A percentile compares a stretch with the other conserved stretches of the same genome.
These are phyloP conservation scores for Collybiopsis luxurians DNA, from an alignment of 768 basidiomycete species.

Conservation along the genomic window DNA sequence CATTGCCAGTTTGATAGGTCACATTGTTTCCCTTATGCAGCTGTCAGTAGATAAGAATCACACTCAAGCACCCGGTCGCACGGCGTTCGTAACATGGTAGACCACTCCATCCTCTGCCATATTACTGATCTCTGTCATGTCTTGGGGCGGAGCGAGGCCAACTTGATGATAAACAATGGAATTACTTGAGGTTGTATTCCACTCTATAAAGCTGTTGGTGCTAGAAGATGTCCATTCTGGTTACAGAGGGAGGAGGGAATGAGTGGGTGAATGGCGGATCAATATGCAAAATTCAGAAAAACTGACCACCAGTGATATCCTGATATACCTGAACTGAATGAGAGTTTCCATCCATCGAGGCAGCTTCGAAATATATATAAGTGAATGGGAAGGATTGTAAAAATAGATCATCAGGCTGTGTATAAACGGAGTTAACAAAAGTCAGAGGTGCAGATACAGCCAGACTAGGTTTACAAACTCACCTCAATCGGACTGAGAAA, in stretches of 20 bases:
- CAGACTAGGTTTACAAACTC: background rate
- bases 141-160: constrained; percentile 1
- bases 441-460: background rate
- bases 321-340: constrained; percentile 28
- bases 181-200: constrained; percentile 9
- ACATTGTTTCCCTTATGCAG: background rate
- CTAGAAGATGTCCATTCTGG: constrained; percentile 12
- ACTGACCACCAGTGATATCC: constrained; percentile 24
- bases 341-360: constrained; percentile 18
- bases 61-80: background rate
- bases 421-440: background rate
- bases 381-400: constrained; percentile 30
- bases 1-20: constrained; percentile 10
- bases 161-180: constrained; percentile 10
- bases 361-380: constrained; percentile 22
- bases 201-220: background rate
- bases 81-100: constrained; percentile 4
- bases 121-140: constrained; percentile 7
- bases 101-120: constrained; percentile 14
- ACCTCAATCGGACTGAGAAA: constrained; percentile 41
- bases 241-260: background rate
- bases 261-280: background rate
- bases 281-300: background rate
- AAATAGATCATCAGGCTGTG: constrained; percentile 16
- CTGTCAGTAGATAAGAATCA: background rate